phyloP scores from a whole-genome alignment of 208 protist genomes.

The Entamoeba nuttalli region DNA sequence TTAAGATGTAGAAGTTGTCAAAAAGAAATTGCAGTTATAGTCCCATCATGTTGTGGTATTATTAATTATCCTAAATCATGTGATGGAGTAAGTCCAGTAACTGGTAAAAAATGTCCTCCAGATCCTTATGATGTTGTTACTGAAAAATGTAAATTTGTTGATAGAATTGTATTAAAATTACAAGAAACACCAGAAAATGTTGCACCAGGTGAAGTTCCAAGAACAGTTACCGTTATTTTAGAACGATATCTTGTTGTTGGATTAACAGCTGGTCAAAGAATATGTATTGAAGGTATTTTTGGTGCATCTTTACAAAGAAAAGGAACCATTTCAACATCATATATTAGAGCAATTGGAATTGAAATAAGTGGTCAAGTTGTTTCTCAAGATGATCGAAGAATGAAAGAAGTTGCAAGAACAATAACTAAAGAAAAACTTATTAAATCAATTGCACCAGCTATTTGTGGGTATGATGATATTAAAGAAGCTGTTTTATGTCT shows the following conservation, averaged over 20 bases:
- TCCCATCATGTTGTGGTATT: background rate
- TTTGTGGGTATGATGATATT: conserved; percentile 63
- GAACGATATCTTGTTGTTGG: conserved; percentile 64
- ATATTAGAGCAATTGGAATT: conserved; percentile 44
- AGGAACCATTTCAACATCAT: conserved; percentile 27
- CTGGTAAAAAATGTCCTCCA: background rate
- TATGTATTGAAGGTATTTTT: conserved; percentile 46
- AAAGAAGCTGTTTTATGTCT: conserved; percentile 73
- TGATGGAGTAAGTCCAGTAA: background rate
- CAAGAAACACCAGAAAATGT: conserved; percentile 78
- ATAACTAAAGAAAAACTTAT: conserved; percentile 31
- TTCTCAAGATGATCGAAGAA: background rate
- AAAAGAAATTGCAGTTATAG: background rate
- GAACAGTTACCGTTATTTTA: conserved; percentile 58
- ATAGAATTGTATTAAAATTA: conserved; percentile 70
- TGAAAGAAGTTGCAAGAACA: conserved; percentile 13
- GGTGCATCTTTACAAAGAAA: background rate
- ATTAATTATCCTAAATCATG: background rate
- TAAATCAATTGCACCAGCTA: conserved; percentile 56
- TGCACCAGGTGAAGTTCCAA: conserved; percentile 69
- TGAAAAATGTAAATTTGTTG: conserved; percentile 70
- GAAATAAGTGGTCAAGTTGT: conserved; percentile 6
- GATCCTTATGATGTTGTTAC: conserved; percentile 71
- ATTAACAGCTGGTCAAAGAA: conserved; percentile 45
- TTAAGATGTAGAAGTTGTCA: background rate